Conservation (phyloP, 495 filamentous ascomycete genomes). For the Chaetomium tenue region DNA sequence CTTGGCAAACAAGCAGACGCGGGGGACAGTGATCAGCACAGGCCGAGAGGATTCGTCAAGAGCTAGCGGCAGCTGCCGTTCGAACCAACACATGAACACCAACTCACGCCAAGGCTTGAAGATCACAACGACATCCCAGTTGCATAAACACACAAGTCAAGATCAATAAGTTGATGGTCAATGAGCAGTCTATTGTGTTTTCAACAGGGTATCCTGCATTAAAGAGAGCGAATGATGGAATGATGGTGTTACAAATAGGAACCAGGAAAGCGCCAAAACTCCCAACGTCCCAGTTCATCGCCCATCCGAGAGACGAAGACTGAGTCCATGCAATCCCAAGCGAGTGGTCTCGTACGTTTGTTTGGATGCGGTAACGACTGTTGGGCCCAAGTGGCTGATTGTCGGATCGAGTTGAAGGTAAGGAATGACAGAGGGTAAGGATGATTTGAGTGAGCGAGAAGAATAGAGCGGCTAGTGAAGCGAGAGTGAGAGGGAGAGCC, state of each 20-base stretch:
- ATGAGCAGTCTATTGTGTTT: neutral
- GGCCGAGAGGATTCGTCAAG: no score
- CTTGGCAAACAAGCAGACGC: neutral
- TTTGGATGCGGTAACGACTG: neutral
- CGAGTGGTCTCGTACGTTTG: neutral
- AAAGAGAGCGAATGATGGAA: neutral
- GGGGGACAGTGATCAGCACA: neutral
- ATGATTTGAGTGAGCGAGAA: neutral
- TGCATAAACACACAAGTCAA: no score
- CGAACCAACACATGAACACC: neutral
- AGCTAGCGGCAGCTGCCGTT: neutral
- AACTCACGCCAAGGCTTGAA: neutral
- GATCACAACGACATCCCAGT: neutral
- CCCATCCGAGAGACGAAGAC: no score
- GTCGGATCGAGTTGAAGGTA: neutral
- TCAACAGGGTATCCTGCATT: neutral
- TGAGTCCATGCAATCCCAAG: neutral
- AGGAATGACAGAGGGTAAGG: neutral
- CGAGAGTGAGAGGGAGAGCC: no score
- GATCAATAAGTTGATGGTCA: no score
- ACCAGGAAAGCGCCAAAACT: neutral
- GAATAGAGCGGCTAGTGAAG: no score
- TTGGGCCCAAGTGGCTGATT: neutral
- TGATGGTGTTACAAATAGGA: neutral
- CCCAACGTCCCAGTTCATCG: constrained; percentile 1